A percentile compares a stretch with the other conserved stretches of the same genome.
Evolutionary conservation across 2,329 filamentous ascomycete genomes (phyloP).

Genomic region (Phoma sp.): DNA sequence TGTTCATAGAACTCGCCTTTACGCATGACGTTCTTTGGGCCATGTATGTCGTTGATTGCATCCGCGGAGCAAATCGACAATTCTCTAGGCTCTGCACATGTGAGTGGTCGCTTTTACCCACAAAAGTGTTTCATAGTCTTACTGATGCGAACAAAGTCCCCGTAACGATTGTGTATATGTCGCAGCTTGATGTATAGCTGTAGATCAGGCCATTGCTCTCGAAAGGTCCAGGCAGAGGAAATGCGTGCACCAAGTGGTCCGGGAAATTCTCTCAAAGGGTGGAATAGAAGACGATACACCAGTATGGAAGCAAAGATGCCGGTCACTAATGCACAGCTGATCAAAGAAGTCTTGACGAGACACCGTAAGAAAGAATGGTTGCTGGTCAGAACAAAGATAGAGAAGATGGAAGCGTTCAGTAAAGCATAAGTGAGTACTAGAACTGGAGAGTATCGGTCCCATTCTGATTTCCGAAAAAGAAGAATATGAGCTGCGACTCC

Average conservation of each 20-base stretch:
- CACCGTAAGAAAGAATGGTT: not conserved
- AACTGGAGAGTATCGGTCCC: slow-evolving; percentile 4
- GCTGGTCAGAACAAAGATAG: not conserved
- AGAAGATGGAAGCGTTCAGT: not conserved
- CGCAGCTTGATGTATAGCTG: slow-evolving; percentile 19
- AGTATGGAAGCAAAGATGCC: slow-evolving; percentile 7
- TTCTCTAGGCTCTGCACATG: slow-evolving; percentile 26
- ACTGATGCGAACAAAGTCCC: slow-evolving; percentile 30
- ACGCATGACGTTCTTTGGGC: slow-evolving; percentile 18
- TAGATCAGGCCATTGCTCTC: slow-evolving; percentile 19
- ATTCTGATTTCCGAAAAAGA: slow-evolving; percentile 2
- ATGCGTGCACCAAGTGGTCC: slow-evolving; percentile 22
- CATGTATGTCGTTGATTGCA: slow-evolving; percentile 28
- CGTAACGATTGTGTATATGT: slow-evolving; percentile 21
- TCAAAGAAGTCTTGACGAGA: not conserved
- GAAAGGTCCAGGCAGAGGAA: slow-evolving; percentile 23
- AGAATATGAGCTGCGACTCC: not conserved
- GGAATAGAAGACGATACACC: slow-evolving; percentile 18
- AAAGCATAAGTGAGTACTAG: not conserved
- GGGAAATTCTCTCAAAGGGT: slow-evolving; percentile 14
- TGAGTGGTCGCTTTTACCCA: not conserved
- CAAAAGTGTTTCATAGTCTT: not conserved
- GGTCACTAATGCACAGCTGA: not conserved
- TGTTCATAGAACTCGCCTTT: slow-evolving; percentile 38
- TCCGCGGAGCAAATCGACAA: slow-evolving; percentile 29